A percentile compares a stretch with the other conserved stretches of the same genome.
These are phyloP conservation scores for Alternaria sp. DNA, from an alignment of 2,329 filamentous ascomycete genomes.

Conservation along the genomic window DNA sequence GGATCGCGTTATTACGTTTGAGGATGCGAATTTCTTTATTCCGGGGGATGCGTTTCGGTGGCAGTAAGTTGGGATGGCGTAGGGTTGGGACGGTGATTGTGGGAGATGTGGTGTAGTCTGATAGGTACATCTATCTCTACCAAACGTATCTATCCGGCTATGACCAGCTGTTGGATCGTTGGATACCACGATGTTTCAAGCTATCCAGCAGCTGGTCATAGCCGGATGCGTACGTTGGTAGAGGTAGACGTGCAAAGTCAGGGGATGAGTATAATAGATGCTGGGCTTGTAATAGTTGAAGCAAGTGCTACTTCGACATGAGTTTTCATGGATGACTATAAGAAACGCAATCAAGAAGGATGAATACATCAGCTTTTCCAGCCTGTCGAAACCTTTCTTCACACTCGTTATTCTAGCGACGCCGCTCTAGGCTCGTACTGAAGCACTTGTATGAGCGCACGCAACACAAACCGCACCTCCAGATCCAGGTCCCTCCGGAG, in stretches of 20 bases:
- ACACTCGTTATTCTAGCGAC: not conserved
- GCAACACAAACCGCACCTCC: not conserved
- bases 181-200: not conserved
- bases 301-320: not conserved
- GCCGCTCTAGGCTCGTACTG: not conserved
- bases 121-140: not conserved
- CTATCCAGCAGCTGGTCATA: not conserved
- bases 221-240: not conserved
- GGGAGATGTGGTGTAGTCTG: not conserved
- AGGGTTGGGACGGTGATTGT: not conserved
- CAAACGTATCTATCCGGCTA: not conserved
- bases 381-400: not conserved
- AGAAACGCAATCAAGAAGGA: not conserved
- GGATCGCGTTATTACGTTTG: conserved; percentile 46
- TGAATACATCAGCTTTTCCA: not conserved
- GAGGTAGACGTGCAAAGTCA: not conserved
- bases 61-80: conserved; percentile 13
- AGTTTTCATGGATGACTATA: not conserved
- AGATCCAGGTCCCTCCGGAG: not conserved
- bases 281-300: not conserved
- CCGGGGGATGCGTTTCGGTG: conserved; percentile 39
- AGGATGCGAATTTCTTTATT: conserved; percentile 43
- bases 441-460: not conserved
- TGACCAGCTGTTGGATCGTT: not conserved
- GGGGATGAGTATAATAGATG: not conserved